Evolutionary conservation across 345 rosid genomes (phyloP).

Genomic region (Firmiana major): DNA sequence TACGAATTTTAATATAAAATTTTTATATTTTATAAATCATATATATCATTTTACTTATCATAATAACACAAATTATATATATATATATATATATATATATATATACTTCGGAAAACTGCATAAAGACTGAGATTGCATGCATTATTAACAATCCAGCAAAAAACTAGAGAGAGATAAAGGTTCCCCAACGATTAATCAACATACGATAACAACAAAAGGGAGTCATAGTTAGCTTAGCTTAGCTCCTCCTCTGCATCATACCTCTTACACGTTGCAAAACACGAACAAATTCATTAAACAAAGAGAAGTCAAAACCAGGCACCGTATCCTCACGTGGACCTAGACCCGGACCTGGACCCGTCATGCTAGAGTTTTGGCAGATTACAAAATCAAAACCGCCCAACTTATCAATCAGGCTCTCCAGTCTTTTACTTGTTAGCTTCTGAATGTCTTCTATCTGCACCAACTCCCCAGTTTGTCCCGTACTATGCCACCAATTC

Average conservation of each 20-base stretch:
- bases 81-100: no score
- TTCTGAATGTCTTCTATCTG: slow-evolving; percentile 58
- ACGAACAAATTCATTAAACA: slow-evolving; percentile 76
- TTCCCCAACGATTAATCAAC: not conserved
- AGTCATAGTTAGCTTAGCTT: not conserved
- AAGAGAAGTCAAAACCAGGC: slow-evolving; percentile 49
- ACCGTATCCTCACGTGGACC: not conserved
- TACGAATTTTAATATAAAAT: no score
- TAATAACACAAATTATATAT: no score
- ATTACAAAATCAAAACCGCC: slow-evolving; percentile 9
- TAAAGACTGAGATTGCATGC: no score
- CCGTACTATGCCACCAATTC: slow-evolving; percentile 70
- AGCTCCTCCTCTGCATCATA: slow-evolving; percentile 19
- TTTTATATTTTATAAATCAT: no score
- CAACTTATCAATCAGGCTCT: slow-evolving; percentile 40
- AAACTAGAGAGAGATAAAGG: no score
- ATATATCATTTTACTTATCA: no score
- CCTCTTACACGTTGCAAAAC: slow-evolving; percentile 59
- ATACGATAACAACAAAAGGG: no score
- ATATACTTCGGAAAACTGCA: no score
- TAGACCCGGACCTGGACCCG: slow-evolving; percentile 9
- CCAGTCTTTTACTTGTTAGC: slow-evolving; percentile 56
- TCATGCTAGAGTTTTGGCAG: slow-evolving; percentile 49
- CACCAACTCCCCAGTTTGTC: slow-evolving; percentile 77
- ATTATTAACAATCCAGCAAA: no score